Percentiles rank a stretch among this genome's conserved stretches.
Conservation (phyloP, 2,329 filamentous ascomycete species). For the Rutstroemia sp. region DNA sequence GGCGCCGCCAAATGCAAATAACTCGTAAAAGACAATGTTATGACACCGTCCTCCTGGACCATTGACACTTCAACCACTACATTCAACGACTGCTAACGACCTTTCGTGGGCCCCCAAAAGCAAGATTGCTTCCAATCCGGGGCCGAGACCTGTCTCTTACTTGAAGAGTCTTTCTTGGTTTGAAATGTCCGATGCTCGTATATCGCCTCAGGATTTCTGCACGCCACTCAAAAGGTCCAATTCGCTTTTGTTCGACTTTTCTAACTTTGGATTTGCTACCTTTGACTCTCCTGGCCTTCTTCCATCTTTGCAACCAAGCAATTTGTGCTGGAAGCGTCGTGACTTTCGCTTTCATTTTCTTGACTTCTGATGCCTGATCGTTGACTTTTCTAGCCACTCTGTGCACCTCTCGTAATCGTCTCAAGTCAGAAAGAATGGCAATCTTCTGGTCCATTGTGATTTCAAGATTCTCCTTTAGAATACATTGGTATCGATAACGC, state of each 20-base stretch:
- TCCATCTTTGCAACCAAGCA: not conserved
- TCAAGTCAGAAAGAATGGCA: not conserved
- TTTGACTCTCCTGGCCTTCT: not conserved
- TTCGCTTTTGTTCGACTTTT: not conserved
- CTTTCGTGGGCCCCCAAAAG: no score
- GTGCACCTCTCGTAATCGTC: not conserved
- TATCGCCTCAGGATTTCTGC: not conserved
- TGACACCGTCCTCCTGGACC: not conserved
- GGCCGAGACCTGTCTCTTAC: no score
- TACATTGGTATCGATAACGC: constrained; percentile 2
- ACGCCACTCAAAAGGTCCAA: not conserved
- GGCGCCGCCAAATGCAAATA: constrained; percentile 6
- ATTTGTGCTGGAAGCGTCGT: not conserved
- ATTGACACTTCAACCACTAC: no score
- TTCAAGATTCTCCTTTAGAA: not conserved
- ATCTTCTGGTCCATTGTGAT: not conserved
- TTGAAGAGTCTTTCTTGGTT: no score
- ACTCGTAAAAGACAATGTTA: not conserved
- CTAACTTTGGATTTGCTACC: not conserved
- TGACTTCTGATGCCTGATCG: not conserved
- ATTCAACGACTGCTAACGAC: no score
- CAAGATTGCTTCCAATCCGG: no score
- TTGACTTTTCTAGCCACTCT: not conserved
- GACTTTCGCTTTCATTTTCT: not conserved
- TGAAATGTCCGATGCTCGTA: no score